These are phyloP conservation scores for Edaphochlamys debaryana DNA, from an alignment of 139 green algal genomes.

Conservation along the genomic window DNA sequence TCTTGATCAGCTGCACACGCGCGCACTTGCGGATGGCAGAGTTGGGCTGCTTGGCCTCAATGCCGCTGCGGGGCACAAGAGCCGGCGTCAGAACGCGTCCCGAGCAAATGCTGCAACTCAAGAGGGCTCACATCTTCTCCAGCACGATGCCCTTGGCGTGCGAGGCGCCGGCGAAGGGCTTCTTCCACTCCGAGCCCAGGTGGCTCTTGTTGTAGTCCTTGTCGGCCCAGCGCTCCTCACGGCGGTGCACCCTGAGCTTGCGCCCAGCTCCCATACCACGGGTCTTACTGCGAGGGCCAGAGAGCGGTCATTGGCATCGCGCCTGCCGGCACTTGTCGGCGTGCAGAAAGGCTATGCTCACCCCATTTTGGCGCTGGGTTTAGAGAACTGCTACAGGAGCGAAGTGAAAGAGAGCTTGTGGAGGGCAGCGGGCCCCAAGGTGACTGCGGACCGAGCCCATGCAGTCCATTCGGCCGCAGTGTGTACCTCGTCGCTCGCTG, in stretches of 20 bases:
- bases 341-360: constrained; percentile 8
- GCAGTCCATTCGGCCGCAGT: too few species aligned
- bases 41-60: constrained; percentile 99
- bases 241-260: constrained; percentile 95
- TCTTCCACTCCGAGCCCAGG: constrained; percentile 98
- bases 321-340: too few species aligned
- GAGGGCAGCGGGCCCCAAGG: too few species aligned
- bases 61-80: constrained; percentile 80
- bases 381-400: constrained; percentile 32
- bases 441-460: too few species aligned
- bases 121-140: constrained; percentile 95
- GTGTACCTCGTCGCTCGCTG: too few species aligned
- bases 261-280: constrained; percentile 98
- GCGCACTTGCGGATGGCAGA: constrained; percentile 99
- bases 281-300: constrained; percentile 87
- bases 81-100: background rate
- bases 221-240: constrained; percentile 90
- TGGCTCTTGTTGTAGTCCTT: constrained; percentile 99
- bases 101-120: background rate
- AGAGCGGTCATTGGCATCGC: background rate
- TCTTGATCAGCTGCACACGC: constrained; percentile 99
- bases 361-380: constrained; percentile 51
- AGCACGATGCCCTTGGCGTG: constrained; percentile 99
- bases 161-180: constrained; percentile 99
- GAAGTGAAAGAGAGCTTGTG: constrained; percentile 32